A percentile compares a stretch with the other conserved stretches of the same genome.
These are phyloP conservation scores for Fraxinus excelsior DNA, from an alignment of 257 asterid genomes.

Conservation along the genomic window DNA sequence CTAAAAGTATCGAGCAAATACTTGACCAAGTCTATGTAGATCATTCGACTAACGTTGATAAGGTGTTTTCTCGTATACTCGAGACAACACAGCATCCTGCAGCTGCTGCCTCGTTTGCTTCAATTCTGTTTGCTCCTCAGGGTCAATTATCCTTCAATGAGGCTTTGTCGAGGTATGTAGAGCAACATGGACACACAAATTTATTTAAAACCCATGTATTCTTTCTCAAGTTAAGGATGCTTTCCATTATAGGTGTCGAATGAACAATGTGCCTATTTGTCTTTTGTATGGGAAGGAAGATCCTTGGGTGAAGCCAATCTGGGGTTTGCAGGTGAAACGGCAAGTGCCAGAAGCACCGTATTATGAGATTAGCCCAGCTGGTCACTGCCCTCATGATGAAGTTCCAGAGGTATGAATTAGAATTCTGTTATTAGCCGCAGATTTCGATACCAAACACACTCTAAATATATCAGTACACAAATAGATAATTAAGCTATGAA, in stretches of 20 bases:
- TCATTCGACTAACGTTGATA: constrained; percentile 75
- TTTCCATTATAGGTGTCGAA: constrained; percentile 54
- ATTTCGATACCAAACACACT: no score
- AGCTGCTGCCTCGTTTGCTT: constrained; percentile 92
- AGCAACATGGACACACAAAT: not conserved
- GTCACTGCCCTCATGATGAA: constrained; percentile 99
- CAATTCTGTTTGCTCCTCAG: constrained; percentile 84
- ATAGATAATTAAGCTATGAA: not conserved
- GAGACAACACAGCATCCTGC: constrained; percentile 90
- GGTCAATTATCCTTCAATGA: constrained; percentile 70
- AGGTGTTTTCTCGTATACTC: constrained; percentile 71
- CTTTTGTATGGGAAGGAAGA: constrained; percentile 93
- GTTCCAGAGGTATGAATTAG: constrained; percentile 76
- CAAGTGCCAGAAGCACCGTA: constrained; percentile 79
- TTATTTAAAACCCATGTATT: not conserved
- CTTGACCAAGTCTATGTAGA: constrained; percentile 88
- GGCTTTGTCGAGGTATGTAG: constrained; percentile 62
- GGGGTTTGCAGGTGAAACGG: constrained; percentile 68
- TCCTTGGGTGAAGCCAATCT: constrained; percentile 91
- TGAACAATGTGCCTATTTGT: constrained; percentile 63
- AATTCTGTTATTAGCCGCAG: not conserved
- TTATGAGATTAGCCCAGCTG: constrained; percentile 92
- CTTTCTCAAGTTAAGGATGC: not conserved
- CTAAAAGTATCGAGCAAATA: constrained; percentile 71
- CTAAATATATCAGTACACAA: not conserved